Conservation (phyloP, 2,329 filamentous ascomycete species). For the Harringtonia lauricola region DNA sequence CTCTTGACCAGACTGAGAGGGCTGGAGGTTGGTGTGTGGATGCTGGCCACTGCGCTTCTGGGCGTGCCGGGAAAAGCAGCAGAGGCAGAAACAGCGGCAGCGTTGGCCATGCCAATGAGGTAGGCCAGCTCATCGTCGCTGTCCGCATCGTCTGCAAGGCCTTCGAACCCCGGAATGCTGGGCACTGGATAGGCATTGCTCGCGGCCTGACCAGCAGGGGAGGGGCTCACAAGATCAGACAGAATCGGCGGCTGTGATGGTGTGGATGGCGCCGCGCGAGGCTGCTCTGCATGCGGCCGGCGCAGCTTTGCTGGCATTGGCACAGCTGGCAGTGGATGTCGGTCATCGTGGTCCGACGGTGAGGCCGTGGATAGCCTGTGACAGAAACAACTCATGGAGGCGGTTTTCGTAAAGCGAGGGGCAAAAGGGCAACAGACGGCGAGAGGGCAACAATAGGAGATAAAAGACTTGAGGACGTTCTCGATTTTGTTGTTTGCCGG, state of each 20-base stretch:
- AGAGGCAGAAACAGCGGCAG: slow-evolving; percentile 3
- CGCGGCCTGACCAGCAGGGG: neutral
- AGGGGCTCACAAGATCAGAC: neutral
- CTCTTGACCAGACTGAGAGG: slow-evolving; percentile 33
- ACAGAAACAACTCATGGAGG: slow-evolving; percentile 12
- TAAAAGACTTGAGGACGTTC: too few relatives aligned
- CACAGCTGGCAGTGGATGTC: slow-evolving; percentile 1
- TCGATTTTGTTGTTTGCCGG: too few relatives aligned
- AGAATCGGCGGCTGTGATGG: too few relatives aligned
- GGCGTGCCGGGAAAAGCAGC: neutral
- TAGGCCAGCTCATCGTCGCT: slow-evolving; percentile 23
- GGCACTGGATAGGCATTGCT: neutral
- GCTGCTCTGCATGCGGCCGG: too few relatives aligned
- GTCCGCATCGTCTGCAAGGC: slow-evolving; percentile 25
- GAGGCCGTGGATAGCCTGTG: slow-evolving; percentile 1
- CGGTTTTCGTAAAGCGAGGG: too few relatives aligned
- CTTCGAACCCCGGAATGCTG: slow-evolving; percentile 8
- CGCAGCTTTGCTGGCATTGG: slow-evolving; percentile 1
- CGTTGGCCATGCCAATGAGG: neutral
- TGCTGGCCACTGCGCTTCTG: slow-evolving; percentile 3
- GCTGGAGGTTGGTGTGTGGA: slow-evolving; percentile 17
- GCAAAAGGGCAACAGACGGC: too few relatives aligned
- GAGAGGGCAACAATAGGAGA: too few relatives aligned
- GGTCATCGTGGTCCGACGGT: neutral
- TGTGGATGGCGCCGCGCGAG: too few relatives aligned